These are phyloP conservation scores for Arthrobotrys megalospora DNA, from an alignment of 2,329 filamentous ascomycete species.

Conservation along the genomic window DNA sequence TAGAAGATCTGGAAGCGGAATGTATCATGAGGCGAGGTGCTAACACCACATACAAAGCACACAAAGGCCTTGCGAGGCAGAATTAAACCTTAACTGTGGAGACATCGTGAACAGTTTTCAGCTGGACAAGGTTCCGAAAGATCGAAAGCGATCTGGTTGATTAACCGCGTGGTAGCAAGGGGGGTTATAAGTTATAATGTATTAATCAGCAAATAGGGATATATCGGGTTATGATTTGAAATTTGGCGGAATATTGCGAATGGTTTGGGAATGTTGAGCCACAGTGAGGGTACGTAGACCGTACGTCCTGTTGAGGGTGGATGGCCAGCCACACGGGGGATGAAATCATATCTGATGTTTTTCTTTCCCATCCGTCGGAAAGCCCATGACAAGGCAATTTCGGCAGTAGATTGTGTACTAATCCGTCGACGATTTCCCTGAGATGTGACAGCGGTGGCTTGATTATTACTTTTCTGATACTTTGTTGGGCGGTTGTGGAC, in stretches of 20 bases:
- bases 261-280: too few relatives aligned
- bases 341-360: too few relatives aligned
- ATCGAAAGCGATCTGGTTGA: slow-evolving; percentile 1
- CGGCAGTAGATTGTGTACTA: slow-evolving; percentile 6
- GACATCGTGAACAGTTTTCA: slow-evolving; percentile 22
- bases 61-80: slow-evolving; percentile 50
- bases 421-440: slow-evolving; percentile 33
- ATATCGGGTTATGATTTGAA: neutral
- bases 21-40: slow-evolving; percentile 30
- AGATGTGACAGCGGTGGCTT: slow-evolving; percentile 6
- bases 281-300: neutral
- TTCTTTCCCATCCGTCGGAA: slow-evolving; percentile 17
- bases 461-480: neutral
- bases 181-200: too few relatives aligned
- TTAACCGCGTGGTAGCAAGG: neutral
- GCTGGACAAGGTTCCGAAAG: slow-evolving; percentile 28
- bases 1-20: slow-evolving; percentile 1
- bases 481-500: slow-evolving; percentile 20
- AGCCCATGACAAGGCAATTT: slow-evolving; percentile 35
- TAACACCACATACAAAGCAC: too few relatives aligned
- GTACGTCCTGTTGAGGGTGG: neutral
- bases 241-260: too few relatives aligned
- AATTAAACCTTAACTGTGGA: slow-evolving; percentile 17
- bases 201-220: neutral
- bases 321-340: slow-evolving; percentile 1